Conservation (phyloP, 176 grass and related monocot genomes). For the Carex scoparia region DNA sequence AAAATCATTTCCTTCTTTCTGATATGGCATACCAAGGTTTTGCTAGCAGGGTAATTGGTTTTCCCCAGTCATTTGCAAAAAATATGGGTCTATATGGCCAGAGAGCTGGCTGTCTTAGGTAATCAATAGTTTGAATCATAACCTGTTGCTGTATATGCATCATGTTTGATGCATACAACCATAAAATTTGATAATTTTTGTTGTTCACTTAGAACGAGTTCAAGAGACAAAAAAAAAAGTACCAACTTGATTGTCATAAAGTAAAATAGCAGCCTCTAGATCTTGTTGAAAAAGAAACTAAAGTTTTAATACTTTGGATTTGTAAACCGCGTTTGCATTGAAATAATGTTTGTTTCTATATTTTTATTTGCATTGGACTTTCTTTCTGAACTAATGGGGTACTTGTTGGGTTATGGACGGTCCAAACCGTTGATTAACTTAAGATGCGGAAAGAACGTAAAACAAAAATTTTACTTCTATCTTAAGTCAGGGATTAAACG, state of each 20-base stretch:
- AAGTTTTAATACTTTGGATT: background rate
- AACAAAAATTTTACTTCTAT: too few relatives aligned
- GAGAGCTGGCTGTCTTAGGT: slow-evolving; percentile 88
- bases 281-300: background rate
- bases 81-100: slow-evolving; percentile 99
- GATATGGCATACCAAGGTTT: slow-evolving; percentile 99
- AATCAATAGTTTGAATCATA: slow-evolving; percentile 6
- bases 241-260: background rate
- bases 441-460: too few relatives aligned
- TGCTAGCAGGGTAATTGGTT: slow-evolving; percentile 93
- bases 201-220: background rate
- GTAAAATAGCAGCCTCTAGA: background rate
- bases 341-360: background rate
- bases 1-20: slow-evolving; percentile 99
- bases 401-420: too few relatives aligned
- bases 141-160: background rate
- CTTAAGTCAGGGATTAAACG: too few relatives aligned
- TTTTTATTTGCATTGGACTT: background rate
- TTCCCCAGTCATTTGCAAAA: slow-evolving; percentile 90
- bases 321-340: background rate
- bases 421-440: too few relatives aligned
- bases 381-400: background rate
- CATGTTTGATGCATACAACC: background rate
- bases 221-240: background rate
- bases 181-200: background rate